A percentile compares a stretch with the other conserved stretches of the same genome.
phyloP scores from a whole-genome alignment of 2,329 filamentous ascomycete genomes.

The Aspergillus carbonarius region DNA sequence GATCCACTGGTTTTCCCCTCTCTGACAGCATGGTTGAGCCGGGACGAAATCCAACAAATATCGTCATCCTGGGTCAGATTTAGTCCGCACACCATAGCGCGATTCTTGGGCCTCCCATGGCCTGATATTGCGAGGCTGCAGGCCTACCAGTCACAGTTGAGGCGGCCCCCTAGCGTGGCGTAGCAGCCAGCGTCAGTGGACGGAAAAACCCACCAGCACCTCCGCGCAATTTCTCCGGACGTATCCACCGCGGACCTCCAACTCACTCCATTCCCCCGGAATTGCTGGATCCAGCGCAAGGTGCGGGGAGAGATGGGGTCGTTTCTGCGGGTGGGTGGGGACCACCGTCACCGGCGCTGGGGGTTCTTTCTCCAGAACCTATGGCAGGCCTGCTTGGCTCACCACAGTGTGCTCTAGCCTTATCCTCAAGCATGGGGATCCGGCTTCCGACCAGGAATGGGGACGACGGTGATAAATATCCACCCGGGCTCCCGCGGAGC shows the following conservation, averaged over 20 bases:
- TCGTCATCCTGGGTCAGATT: background rate
- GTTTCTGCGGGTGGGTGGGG: slow-evolving; percentile 7
- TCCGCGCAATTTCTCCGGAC: slow-evolving; percentile 18
- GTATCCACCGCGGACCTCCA: slow-evolving; percentile 9
- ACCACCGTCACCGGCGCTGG: background rate
- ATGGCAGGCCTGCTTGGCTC: background rate
- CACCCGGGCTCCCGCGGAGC: background rate
- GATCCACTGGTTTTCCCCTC: background rate
- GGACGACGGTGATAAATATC: background rate
- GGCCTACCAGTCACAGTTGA: background rate
- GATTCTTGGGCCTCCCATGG: background rate
- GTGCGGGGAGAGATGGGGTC: slow-evolving; percentile 12
- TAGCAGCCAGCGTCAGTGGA: slow-evolving; percentile 11
- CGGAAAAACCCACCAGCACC: slow-evolving; percentile 14
- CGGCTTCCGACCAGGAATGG: background rate
- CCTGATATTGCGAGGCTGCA: background rate
- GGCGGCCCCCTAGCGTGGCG: background rate
- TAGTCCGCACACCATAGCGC: background rate
- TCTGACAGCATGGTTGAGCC: background rate
- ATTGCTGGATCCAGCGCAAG: slow-evolving; percentile 6
- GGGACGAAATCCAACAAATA: background rate
- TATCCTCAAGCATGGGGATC: background rate
- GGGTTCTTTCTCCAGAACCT: slow-evolving; percentile 1
- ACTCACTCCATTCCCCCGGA: slow-evolving; percentile 5
- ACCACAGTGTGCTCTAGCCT: background rate